Evolutionary conservation across 148 eudicot genomes (phyloP).

Genomic region (Spergularia bocconei): DNA sequence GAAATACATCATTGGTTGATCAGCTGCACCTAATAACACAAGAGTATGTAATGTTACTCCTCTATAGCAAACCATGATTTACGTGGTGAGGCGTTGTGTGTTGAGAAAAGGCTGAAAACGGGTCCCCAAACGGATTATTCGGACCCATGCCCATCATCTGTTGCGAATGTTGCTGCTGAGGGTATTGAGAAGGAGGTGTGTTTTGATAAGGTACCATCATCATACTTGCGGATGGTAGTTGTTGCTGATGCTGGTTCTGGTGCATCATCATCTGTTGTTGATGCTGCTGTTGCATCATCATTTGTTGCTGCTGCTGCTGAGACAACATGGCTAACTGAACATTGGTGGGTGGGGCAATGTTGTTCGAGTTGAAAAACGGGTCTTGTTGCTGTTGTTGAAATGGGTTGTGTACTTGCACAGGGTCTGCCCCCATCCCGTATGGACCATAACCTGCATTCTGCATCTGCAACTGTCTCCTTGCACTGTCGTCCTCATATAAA

Average conservation of each 20-base stretch:
- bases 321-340: slow-evolving; percentile 74
- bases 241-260: slow-evolving; percentile 30
- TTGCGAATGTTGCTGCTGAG: slow-evolving; percentile 34
- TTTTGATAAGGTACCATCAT: slow-evolving; percentile 45
- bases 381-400: slow-evolving; percentile 44
- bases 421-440: slow-evolving; percentile 39
- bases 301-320: slow-evolving; percentile 54
- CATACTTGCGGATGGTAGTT: slow-evolving; percentile 36
- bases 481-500: slow-evolving; percentile 74
- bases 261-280: slow-evolving; percentile 38
- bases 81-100: slow-evolving; percentile 43
- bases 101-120: slow-evolving; percentile 44
- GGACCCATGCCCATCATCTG: slow-evolving; percentile 26
- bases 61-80: slow-evolving; percentile 58
- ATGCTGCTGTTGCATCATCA: slow-evolving; percentile 38
- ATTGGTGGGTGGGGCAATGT: slow-evolving; percentile 64
- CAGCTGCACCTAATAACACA: neutral
- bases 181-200: slow-evolving; percentile 45
- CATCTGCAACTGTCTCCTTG: slow-evolving; percentile 72
- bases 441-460: slow-evolving; percentile 72
- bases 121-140: slow-evolving; percentile 82
- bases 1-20: slow-evolving; percentile 14
- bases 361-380: slow-evolving; percentile 63
- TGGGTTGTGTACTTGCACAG: slow-evolving; percentile 42
- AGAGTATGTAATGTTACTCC: neutral